Base-by-base conservation (phyloP, 306 rosid species). In the Begonia masoniana region DNA sequence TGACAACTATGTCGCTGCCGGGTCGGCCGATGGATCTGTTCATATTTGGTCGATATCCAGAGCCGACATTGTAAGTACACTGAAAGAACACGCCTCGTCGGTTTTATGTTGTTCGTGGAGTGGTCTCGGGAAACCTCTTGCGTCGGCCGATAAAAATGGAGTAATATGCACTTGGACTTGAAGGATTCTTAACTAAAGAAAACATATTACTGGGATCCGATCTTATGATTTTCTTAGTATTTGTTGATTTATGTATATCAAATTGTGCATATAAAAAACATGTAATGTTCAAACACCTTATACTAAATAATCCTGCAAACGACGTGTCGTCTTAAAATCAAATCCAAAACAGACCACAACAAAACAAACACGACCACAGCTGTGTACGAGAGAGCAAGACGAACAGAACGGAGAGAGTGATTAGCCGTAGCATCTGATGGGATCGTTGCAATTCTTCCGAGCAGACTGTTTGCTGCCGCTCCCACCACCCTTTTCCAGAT, bases 21-120 rank as follows among this genome's bases (percentile, higher is more conserved):
- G 99, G 13, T 92, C 94, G 15, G 84, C 78, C 0, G 99, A 91
- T 65, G 99, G 99, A 57, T 77, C 78, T 64, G 84, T 92, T 16
- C 71, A 71, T 59, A 80, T 86, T 50, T 86, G 99, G 99, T 92
- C 99, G 13, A 59, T 75, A 42, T 72, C 83, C 21, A 79, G 77
- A 68, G 80, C 75, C 43, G 84, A 86, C 55, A 83, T 86, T 9
- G 88, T 92, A 41, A 77, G 76, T 67, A 86, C 95, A 19, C 62
- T 92, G 67, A 81, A 78, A 68, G 99, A 92, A 55, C 95, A 86
- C 78, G 62, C 62, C 59, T 67, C 94, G 7, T 75, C 96, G 17
- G 96, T 92, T 57, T 70, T 92, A 48, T 81, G 93, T 69, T 92
- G 96, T 60, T 75, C 87, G 5, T 92, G 96, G 99, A 81, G 93